Conservation (phyloP, 192 early-diverging fungal species). For the Coemansia biformis region DNA sequence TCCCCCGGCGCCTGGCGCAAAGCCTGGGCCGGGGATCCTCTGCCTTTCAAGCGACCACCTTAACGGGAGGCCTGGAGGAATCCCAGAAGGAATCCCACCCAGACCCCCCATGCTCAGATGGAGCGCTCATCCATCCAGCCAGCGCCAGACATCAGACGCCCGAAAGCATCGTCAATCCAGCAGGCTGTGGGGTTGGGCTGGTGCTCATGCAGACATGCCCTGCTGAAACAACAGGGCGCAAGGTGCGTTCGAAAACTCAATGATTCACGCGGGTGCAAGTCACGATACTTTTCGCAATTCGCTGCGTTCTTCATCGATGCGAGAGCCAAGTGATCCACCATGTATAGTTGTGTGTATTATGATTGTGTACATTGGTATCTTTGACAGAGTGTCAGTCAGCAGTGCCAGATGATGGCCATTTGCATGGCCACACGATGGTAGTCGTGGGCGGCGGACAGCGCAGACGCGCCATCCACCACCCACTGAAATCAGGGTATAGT, state of each 20-base stretch:
- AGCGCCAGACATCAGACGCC: background rate
- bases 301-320: conserved; percentile 73
- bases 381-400: background rate
- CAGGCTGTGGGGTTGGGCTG: conserved; percentile 35
- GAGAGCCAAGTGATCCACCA: conserved; percentile 67
- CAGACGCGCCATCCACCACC: too few relatives aligned
- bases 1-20: too few relatives aligned
- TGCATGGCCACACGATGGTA: too few relatives aligned
- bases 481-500: too few relatives aligned
- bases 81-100: too few relatives aligned
- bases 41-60: conserved; percentile 3
- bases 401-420: background rate
- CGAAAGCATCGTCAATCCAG: too few relatives aligned
- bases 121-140: background rate
- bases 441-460: too few relatives aligned
- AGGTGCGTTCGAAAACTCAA: conserved; percentile 68
- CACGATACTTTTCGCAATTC: conserved; percentile 69
- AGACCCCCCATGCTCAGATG: too few relatives aligned
- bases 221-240: conserved; percentile 45
- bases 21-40: background rate
- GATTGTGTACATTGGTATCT: conserved; percentile 1
- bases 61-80: too few relatives aligned
- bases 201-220: conserved; percentile 59
- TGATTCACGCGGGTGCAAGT: conserved; percentile 66
- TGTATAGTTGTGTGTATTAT: conserved; percentile 53